These are phyloP conservation scores for Lyophyllum shimeji DNA, from an alignment of 768 basidiomycete species.

Conservation along the genomic window DNA sequence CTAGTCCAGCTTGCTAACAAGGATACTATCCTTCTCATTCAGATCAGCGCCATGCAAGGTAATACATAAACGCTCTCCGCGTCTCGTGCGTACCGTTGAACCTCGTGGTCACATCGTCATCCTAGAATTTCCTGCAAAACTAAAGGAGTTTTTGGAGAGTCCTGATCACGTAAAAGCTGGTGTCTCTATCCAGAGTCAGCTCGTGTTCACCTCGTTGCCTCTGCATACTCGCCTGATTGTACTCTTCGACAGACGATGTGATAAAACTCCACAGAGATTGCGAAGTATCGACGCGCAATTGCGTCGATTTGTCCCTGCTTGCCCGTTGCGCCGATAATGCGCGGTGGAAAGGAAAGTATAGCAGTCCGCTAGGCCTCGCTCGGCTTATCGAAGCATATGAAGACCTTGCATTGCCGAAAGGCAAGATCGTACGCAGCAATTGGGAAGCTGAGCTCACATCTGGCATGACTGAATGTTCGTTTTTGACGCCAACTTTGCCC, in stretches of 20 bases:
- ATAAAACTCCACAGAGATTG: conserved; percentile 59
- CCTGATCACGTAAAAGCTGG: conserved; percentile 64
- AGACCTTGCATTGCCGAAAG: conserved; percentile 52
- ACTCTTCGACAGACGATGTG: conserved; percentile 52
- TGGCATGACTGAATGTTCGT: conserved; percentile 62
- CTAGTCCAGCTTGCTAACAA: conserved; percentile 69
- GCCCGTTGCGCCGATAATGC: conserved; percentile 70
- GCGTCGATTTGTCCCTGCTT: conserved; percentile 71
- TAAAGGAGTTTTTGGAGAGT: conserved; percentile 53
- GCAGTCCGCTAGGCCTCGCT: conserved; percentile 58
- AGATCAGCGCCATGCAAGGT: conserved; percentile 61
- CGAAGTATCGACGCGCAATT: conserved; percentile 41
- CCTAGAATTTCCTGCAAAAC: conserved; percentile 52
- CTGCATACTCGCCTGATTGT: conserved; percentile 10
- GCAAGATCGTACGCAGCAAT: conserved; percentile 61
- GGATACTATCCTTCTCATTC: conserved; percentile 59
- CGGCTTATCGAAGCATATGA: conserved; percentile 65
- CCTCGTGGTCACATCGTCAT: not conserved
- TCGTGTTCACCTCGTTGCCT: conserved; percentile 10
- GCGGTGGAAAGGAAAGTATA: conserved; percentile 73
- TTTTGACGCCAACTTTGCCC: not conserved
- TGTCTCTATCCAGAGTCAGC: conserved; percentile 69
- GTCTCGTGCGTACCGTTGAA: not conserved
- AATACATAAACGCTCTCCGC: conserved; percentile 9
- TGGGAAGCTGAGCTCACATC: conserved; percentile 57